Conservation (phyloP, 495 filamentous ascomycete species). For the Xylaria venustula region DNA sequence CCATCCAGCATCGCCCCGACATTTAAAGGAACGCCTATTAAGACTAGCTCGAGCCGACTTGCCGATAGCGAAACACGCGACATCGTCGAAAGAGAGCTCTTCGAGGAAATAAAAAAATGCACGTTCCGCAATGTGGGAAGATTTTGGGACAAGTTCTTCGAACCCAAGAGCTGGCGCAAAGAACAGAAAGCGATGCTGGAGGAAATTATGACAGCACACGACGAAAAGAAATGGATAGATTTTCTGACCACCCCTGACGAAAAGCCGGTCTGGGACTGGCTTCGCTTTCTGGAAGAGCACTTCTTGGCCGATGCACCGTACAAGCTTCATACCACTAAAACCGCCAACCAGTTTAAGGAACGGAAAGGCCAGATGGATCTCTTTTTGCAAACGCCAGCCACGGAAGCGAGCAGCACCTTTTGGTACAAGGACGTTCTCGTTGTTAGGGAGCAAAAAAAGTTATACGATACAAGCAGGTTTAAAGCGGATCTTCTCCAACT, state of each 20-base stretch:
- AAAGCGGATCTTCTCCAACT: neutral
- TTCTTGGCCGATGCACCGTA: neutral
- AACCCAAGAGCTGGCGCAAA: constrained; percentile 2
- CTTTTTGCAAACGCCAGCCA: neutral
- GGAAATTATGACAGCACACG: neutral
- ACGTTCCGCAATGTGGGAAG: constrained; percentile 3
- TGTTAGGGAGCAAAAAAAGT: neutral
- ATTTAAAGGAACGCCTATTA: neutral
- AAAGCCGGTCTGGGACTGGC: constrained; percentile 2
- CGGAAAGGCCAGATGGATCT: no score
- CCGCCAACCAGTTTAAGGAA: constrained; percentile 1
- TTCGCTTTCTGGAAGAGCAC: neutral
- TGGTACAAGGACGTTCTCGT: constrained; percentile 5
- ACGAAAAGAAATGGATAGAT: neutral
- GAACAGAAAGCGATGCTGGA: neutral
- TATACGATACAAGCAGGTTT: neutral
- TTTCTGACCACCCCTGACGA: neutral
- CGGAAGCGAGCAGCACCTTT: neutral
- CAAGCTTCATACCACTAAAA: neutral
- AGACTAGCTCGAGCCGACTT: neutral
- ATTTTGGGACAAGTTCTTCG: constrained; percentile 8
- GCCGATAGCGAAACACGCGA: neutral
- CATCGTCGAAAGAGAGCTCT: neutral
- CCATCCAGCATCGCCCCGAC: neutral
- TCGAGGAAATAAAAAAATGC: constrained; percentile 3